Evolutionary conservation across 768 basidiomycete species (phyloP), one percentile per base, ranked within the genome.

Genomic region (Ramaria rubella): DNA sequence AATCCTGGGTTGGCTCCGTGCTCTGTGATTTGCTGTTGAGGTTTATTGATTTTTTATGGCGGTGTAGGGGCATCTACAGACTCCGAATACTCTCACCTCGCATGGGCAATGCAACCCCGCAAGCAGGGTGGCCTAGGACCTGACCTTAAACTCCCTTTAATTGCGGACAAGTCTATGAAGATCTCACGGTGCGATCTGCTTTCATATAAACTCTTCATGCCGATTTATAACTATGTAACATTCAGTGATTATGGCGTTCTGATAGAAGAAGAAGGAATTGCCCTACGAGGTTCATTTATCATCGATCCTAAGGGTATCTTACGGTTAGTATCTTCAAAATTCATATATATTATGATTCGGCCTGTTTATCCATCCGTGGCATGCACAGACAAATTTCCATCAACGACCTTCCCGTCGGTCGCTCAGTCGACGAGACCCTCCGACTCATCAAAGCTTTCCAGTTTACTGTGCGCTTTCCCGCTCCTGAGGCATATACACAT

Each of bases 391-490:
- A 90, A 76, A 86, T 89, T 62, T 91, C 90, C 54, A 76, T 95
- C 59, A 95, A 95, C 67, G 94, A 96, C 70, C 80, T 94, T 38
- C 90, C 93, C 14, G 92, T 95, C 49, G 94, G 94, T n/a, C 88
- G 94, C 52, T 93, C 90, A 2, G 93, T 95, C 53, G 92, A 93
- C 34, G 94, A 96, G 75, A 94, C 93, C 1, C 63, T 94, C 52
- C 87, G 94, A 58, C 82, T 96, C 49, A 75, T 96, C 73, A 85
- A 94, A 71, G 94, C 94, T 21, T 94, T 95, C 86, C 92, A 94
- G 67, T 92, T 87, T 70, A 83, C 82, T 12, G 88, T 90, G 66
- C 40, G 83, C 74, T 5, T 30, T 29, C 48, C 51, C 12, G 43
- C 23, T 26, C 14, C n/a, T 49, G 15, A 40, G 24, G 14, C 38